Conservation (phyloP, 2,329 filamentous ascomycete species). For the Neurospora sp. region DNA sequence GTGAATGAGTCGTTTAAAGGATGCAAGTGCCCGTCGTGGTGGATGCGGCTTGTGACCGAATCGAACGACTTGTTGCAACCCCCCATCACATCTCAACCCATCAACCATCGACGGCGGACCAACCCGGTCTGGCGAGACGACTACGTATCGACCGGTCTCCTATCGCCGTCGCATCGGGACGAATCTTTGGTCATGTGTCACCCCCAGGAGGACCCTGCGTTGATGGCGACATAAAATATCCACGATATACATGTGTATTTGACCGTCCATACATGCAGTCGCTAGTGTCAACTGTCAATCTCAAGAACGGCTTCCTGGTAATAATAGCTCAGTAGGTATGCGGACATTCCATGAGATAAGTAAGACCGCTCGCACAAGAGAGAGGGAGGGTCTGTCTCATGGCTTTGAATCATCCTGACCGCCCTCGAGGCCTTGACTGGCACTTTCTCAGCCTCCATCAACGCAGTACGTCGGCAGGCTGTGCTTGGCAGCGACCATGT, state of each 20-base stretch:
- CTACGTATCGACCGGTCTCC: neutral
- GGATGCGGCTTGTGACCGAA: neutral
- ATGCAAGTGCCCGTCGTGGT: neutral
- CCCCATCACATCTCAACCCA: neutral
- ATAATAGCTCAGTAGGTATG: neutral
- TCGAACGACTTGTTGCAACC: neutral
- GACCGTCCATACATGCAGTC: neutral
- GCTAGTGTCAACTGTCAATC: neutral
- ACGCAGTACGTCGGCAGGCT: neutral
- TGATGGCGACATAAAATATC: neutral
- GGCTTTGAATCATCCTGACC: neutral
- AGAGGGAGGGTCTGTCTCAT: neutral
- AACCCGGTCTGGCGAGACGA: neutral
- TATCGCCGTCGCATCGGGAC: neutral
- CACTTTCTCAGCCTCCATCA: neutral
- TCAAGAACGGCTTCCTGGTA: neutral
- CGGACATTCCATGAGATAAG: neutral
- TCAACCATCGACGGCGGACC: neutral
- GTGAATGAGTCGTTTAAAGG: neutral
- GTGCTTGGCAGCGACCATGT: neutral
- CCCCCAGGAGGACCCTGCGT: neutral
- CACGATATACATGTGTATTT: neutral
- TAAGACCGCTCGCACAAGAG: neutral
- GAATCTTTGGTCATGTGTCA: neutral
- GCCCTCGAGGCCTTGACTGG: neutral